phyloP scores from a whole-genome alignment of 352 stramenopile species.

The Blastocystis sp. region DNA sequence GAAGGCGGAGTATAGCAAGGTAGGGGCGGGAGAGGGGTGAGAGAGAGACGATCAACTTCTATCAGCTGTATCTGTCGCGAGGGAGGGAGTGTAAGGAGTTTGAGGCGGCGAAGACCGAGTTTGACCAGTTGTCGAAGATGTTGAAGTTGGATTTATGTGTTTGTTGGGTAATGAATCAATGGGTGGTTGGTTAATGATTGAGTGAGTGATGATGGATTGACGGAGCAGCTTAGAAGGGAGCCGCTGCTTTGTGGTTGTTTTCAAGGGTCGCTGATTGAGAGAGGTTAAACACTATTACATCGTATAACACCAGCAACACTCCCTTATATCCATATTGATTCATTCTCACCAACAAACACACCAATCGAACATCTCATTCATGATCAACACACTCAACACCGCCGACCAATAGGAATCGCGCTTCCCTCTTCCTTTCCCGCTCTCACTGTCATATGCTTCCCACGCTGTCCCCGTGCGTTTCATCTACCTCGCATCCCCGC shows the following conservation, averaged over 20 bases:
- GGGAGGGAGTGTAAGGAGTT: background rate
- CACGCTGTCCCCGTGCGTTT: background rate
- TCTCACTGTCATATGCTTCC: background rate
- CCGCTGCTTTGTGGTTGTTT: too few relatives aligned
- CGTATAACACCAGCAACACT: too few relatives aligned
- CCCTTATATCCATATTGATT: too few relatives aligned
- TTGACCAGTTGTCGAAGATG: background rate
- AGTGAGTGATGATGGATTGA: too few relatives aligned
- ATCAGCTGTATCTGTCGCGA: background rate
- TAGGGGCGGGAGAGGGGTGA: background rate
- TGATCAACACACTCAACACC: background rate
- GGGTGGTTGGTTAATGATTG: too few relatives aligned
- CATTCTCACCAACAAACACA: background rate
- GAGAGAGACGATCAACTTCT: background rate
- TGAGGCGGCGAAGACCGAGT: background rate
- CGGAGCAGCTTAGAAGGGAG: too few relatives aligned
- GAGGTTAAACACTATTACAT: too few relatives aligned
- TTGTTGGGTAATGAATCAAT: background rate
- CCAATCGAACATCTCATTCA: background rate
- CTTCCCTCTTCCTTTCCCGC: background rate
- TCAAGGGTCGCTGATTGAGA: too few relatives aligned
- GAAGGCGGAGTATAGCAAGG: background rate
- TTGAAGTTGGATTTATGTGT: slow-evolving; percentile 14
- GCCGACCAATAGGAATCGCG: background rate
- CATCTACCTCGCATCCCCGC: background rate